Evolutionary conservation across 2,329 filamentous ascomycete species (phyloP).

Genomic region (Teratosphaeria epicoccoides): DNA sequence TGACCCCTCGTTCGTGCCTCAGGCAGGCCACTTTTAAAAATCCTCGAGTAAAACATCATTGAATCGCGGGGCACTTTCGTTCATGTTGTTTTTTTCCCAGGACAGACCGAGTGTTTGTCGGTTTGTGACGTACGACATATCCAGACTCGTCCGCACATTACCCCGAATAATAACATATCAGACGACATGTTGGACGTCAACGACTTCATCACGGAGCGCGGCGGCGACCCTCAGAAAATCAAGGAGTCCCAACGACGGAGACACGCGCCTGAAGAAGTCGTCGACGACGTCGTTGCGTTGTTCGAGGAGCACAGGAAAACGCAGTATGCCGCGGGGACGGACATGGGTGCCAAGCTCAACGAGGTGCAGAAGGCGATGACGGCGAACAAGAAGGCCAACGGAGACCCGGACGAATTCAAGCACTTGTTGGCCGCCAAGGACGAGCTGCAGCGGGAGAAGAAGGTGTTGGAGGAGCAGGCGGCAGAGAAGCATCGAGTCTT

Average conservation of each 20-base stretch:
- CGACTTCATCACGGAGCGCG: conserved; percentile 60
- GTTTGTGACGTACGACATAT: background rate
- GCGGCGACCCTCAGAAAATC: conserved; percentile 83
- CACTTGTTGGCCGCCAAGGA: conserved; percentile 70
- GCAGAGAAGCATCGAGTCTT: conserved; percentile 63
- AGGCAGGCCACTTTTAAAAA: background rate
- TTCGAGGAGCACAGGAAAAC: conserved; percentile 75
- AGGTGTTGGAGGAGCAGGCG: conserved; percentile 63
- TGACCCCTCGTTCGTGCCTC: background rate
- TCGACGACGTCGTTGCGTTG: conserved; percentile 81
- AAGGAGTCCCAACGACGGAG: conserved; percentile 81
- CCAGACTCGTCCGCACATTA: background rate
- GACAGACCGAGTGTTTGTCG: background rate
- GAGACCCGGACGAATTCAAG: conserved; percentile 70
- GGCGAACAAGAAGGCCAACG: conserved; percentile 87
- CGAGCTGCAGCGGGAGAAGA: conserved; percentile 71
- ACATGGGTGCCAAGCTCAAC: conserved; percentile 79
- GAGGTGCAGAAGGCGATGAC: conserved; percentile 82
- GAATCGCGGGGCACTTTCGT: background rate
- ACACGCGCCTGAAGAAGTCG: conserved; percentile 66
- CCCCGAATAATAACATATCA: background rate
- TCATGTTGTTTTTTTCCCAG: background rate
- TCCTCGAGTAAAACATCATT: too few species aligned
- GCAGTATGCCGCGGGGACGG: conserved; percentile 49
- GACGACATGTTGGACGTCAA: conserved; percentile 38